These are phyloP conservation scores for Penicillium ucsense DNA, from an alignment of 495 filamentous ascomycete species.

Conservation along the genomic window DNA sequence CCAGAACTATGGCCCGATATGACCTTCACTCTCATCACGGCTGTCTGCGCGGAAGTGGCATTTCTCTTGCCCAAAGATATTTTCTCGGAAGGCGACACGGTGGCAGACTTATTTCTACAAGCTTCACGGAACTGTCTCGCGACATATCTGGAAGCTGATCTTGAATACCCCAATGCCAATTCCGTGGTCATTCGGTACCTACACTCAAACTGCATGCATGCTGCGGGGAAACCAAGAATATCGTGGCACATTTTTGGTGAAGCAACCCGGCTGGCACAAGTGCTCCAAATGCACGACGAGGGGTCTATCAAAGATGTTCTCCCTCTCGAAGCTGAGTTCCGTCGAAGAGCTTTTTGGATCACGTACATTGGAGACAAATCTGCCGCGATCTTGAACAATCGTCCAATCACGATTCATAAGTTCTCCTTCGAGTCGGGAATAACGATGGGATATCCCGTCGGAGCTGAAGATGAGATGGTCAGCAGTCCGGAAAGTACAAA, in stretches of 20 bases:
- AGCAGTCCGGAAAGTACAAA: conserved; percentile 3
- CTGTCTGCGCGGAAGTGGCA: conserved; percentile 14
- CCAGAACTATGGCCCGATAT: conserved; percentile 15
- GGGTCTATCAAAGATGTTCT: conserved; percentile 10
- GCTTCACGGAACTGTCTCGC: conserved; percentile 11
- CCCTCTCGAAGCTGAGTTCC: conserved; percentile 17
- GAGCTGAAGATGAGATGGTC: conserved; percentile 9
- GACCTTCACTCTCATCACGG: conserved; percentile 19
- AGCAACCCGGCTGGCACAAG: conserved; percentile 18
- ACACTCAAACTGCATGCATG: conserved; percentile 23
- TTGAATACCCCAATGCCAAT: conserved; percentile 18
- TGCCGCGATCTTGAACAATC: conserved; percentile 19
- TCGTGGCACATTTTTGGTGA: conserved; percentile 24
- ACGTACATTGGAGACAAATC: conserved; percentile 22
- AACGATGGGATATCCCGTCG: conserved; percentile 14
- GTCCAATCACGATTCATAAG: conserved; percentile 20
- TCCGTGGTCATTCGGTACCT: conserved; percentile 21
- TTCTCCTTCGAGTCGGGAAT: conserved; percentile 19
- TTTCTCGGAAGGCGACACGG: conserved; percentile 10
- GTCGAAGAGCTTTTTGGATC: conserved; percentile 22
- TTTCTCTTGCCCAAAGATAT: conserved; percentile 15
- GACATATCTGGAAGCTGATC: conserved; percentile 17
- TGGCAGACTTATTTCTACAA: conserved; percentile 12
- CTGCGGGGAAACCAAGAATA: conserved; percentile 17
- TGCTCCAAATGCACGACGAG: conserved; percentile 23